Percentiles rank a stretch among this genome's conserved stretches.
Conservation (phyloP, 768 basidiomycete species). For the Rhodocollybia butyracea region DNA sequence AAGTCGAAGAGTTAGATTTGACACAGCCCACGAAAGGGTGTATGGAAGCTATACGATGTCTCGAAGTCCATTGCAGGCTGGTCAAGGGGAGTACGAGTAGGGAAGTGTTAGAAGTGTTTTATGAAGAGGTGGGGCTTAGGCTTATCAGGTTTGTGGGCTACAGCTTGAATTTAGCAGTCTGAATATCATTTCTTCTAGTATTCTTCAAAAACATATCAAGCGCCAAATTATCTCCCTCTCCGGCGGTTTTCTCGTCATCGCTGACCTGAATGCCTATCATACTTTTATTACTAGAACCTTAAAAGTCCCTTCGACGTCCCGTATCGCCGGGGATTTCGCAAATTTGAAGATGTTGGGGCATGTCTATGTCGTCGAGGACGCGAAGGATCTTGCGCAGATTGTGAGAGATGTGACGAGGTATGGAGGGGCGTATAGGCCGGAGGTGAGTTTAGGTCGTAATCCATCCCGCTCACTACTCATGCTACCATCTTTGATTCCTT, state of each 20-base stretch:
- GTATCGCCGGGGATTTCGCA: constrained; percentile 87
- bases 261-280: constrained; percentile 93
- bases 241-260: constrained; percentile 95
- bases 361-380: constrained; percentile 93
- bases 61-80: constrained; percentile 88
- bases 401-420: constrained; percentile 94
- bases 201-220: constrained; percentile 95
- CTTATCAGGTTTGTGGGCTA: constrained; percentile 68
- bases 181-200: constrained; percentile 41
- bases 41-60: constrained; percentile 82
- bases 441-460: constrained; percentile 46
- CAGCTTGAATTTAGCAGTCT: not conserved
- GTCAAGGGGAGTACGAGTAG: constrained; percentile 92
- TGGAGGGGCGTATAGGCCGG: constrained; percentile 91
- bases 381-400: constrained; percentile 94
- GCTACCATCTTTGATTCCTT: not conserved
- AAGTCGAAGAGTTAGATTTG: constrained; percentile 59
- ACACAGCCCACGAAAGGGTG: constrained; percentile 87
- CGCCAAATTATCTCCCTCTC: constrained; percentile 92
- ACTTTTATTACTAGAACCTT: constrained; percentile 84
- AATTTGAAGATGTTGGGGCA: constrained; percentile 97
- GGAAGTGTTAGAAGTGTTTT: constrained; percentile 96
- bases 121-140: constrained; percentile 94
- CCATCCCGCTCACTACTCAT: not conserved
- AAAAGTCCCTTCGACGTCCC: constrained; percentile 75